A percentile compares a stretch with the other conserved stretches of the same genome.
phyloP scores from a whole-genome alignment of 2,329 filamentous ascomycete species.

The Aureobasidium sp. region DNA sequence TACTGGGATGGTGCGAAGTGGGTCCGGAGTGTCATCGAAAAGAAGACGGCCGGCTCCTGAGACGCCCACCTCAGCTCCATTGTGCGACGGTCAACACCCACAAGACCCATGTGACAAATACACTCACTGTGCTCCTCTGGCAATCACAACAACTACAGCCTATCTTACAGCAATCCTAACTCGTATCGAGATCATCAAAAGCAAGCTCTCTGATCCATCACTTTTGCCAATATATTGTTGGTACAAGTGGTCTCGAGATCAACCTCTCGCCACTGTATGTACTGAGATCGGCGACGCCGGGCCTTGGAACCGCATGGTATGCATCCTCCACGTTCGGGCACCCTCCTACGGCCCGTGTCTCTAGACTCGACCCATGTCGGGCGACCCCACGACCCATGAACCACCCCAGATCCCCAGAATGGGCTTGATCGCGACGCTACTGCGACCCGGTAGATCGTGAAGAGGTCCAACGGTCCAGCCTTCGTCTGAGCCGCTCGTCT shows the following conservation, averaged over 20 bases:
- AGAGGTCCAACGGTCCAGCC: background rate
- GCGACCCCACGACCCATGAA: background rate
- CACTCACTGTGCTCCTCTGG: background rate
- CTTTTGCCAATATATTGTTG: background rate
- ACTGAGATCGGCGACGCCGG: background rate
- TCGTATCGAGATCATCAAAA: background rate
- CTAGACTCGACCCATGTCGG: background rate
- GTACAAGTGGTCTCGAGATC: background rate
- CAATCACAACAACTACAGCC: background rate
- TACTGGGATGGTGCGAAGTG: slow-evolving; percentile 13
- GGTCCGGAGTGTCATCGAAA: slow-evolving; percentile 3
- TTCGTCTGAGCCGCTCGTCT: background rate
- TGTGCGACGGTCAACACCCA: background rate
- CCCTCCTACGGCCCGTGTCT: background rate
- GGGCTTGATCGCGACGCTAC: slow-evolving; percentile 3
- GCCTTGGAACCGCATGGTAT: background rate
- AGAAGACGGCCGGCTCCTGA: slow-evolving; percentile 3
- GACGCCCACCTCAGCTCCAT: background rate
- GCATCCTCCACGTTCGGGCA: background rate
- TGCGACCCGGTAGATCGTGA: background rate
- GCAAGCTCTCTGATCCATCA: background rate
- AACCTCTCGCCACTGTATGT: background rate
- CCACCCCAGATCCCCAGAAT: background rate
- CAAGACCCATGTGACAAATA: slow-evolving; percentile 3
- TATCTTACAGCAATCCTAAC: background rate